Base-by-base conservation (phyloP, 169 alveolate species). In the Eimeria sp. region DNA sequence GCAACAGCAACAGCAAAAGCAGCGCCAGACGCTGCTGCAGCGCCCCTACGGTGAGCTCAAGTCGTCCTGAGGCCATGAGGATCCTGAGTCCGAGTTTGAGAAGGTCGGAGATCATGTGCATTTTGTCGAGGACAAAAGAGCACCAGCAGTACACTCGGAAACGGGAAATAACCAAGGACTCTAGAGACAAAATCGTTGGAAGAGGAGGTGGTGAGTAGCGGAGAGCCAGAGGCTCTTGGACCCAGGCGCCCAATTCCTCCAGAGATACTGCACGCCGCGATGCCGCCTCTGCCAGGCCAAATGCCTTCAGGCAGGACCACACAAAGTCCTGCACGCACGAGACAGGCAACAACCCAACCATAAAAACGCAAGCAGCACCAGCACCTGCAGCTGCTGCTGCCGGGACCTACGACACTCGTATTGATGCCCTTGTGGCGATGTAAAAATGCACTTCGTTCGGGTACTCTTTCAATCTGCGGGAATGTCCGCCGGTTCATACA, bases 21-120 rank as follows among this genome's bases (percentile, higher is more conserved):
- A 43, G 61, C 61, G 16, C 40, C 87, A 30, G 61, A 22, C 40
- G 51, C 87, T 14, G 43, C 65, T 43, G 34, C 87, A 76, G 51
- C 61, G 25, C 10, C 20, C 61, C 2, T 51, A 92, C 96, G 40
- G 88, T 92, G 78, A 92, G 96, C 34, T 92, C 93, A 16, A 92
- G 96, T 30, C 96, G 34, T n/a, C 96, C 96, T 22, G 96, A 92
- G 16, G 92, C 96, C 96, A 92, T 92, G 75, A 92, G 96, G 14
- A 92, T 92, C 25, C 96, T 93, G 61, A 98, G 97, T 27, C 98
- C 98, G 72, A 98, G 90, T 65, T 98, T 93, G 75, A 98, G 91
- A 43, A 98, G 96, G 91, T 98, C 99, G 73, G 98, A 98, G 75
- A 98, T 96, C 98, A 97, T 97, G 91, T 98, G 98, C 97, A 98